These are phyloP conservation scores for Mycena rosella DNA, from an alignment of 768 basidiomycete species.

Conservation along the genomic window DNA sequence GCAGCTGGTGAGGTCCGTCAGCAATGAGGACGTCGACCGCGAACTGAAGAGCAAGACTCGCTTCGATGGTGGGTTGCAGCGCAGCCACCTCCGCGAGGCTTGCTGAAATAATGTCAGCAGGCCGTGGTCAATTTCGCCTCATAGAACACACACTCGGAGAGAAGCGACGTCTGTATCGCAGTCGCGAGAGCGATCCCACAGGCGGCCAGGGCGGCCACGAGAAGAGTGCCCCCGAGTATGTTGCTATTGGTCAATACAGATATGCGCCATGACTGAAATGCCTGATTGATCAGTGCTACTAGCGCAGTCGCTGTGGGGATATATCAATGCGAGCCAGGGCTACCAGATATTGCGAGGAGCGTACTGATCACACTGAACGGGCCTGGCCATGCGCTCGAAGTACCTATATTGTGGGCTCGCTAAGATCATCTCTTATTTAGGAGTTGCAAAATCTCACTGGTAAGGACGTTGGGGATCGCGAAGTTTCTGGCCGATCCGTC, in stretches of 20 bases:
- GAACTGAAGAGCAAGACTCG: slow-evolving; percentile 9
- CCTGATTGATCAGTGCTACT: slow-evolving; percentile 11
- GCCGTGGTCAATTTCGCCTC: too few species aligned
- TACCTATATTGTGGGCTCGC: neutral
- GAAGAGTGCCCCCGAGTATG: neutral
- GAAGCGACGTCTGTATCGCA: slow-evolving; percentile 2
- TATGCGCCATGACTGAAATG: slow-evolving; percentile 18
- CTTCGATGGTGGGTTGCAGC: slow-evolving; percentile 2
- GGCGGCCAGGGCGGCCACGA: neutral
- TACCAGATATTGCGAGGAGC: neutral
- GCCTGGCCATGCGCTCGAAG: neutral
- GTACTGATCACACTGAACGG: slow-evolving; percentile 9
- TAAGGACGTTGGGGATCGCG: neutral
- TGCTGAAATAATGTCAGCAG: neutral
- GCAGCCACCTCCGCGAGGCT: slow-evolving; percentile 1
- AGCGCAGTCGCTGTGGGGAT: slow-evolving; percentile 2
- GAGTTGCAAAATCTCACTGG: neutral
- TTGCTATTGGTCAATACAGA: slow-evolving; percentile 7
- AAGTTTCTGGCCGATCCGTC: neutral
- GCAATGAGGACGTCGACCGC: slow-evolving; percentile 10
- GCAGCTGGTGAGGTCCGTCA: neutral
- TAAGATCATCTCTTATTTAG: neutral
- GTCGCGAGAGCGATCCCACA: slow-evolving; percentile 2
- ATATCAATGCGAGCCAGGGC: too few species aligned
- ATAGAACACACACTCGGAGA: neutral